Base-by-base conservation (phyloP, 306 rosid species). In the Lupinus albus region DNA sequence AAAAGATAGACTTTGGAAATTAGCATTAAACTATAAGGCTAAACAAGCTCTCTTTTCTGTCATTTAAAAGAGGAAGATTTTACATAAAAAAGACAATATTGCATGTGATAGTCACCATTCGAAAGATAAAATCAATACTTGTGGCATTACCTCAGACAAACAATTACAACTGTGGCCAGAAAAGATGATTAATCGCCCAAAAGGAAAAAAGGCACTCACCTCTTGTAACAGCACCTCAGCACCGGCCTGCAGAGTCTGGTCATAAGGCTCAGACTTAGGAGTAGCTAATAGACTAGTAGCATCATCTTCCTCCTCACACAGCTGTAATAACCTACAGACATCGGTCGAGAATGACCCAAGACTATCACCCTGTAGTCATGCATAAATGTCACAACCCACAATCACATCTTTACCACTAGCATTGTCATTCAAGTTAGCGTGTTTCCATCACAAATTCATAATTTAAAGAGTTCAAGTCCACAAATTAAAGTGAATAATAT, bases 271-370 rank as follows among this genome's bases (percentile, higher is more conserved):
- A 10, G 88, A 80, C 67, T 90, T 90, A 11, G 82, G 85, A 5
- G 77, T 77, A 64, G 77, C 89, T 79, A 93, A 17, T 21, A 89
- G 87, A 76, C 96, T 89, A 68, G 84, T 83, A 48, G 96, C 96
- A 77, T 89, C 96, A 75, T 89, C 96, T 63, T 89, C 96, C 89
- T 89, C 96, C 72, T 89, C 96, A 32, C 86, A 85, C 7, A 87
- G 88, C 82, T 87, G 94, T 82, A 87, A 70, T 39, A 89, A 70
- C 64, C 91, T 79, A 64, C 85, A 87, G 62, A 89, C 86, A 83
- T 89, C 96, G 1, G 94, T 81, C 6, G 96, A 89, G 83, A 89
- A 89, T 6, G 94, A 85, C 55, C 96, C 96, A 45, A 83, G 84
- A 79, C 87, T 85, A 54, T 86, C 92, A 67, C 91, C 96, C 96